phyloP scores from a whole-genome alignment of 2,329 filamentous ascomycete species.

The Colletotrichum liriopes region DNA sequence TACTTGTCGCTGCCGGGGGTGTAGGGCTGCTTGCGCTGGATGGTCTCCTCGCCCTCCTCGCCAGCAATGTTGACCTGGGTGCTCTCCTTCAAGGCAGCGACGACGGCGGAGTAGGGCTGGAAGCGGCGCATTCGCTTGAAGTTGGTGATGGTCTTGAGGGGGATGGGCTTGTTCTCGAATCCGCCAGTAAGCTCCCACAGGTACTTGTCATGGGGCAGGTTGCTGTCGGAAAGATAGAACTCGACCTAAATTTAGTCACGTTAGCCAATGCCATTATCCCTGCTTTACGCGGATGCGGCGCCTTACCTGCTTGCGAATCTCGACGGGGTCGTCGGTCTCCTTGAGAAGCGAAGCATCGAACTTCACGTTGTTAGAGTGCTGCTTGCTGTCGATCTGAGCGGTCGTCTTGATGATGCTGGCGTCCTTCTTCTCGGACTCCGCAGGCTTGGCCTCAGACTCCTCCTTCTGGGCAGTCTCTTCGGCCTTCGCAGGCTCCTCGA shows the following conservation, averaged over 20 bases:
- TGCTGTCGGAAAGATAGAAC: slow-evolving; percentile 95
- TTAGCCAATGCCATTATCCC: slow-evolving; percentile 8
- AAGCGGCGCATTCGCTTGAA: slow-evolving; percentile 99
- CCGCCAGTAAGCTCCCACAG: slow-evolving; percentile 86
- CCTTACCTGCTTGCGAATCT: slow-evolving; percentile 86
- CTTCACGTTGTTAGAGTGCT: slow-evolving; percentile 73
- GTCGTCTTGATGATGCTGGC: slow-evolving; percentile 63
- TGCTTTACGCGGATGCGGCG: neutral
- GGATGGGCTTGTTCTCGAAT: slow-evolving; percentile 84
- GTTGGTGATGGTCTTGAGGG: slow-evolving; percentile 81
- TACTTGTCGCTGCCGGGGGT: slow-evolving; percentile 74
- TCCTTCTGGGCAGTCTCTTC: slow-evolving; percentile 46
- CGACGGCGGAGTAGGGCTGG: slow-evolving; percentile 87
- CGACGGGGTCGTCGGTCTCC: slow-evolving; percentile 82
- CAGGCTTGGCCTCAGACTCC: slow-evolving; percentile 46
- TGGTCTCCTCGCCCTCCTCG: slow-evolving; percentile 77
- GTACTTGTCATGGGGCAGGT: slow-evolving; percentile 90
- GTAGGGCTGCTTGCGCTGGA: slow-evolving; percentile 84
- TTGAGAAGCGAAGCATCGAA: slow-evolving; percentile 78
- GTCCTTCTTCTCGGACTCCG: slow-evolving; percentile 39
- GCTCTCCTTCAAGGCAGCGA: slow-evolving; percentile 87
- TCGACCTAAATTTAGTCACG: slow-evolving; percentile 76
- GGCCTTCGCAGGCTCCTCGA: slow-evolving; percentile 46
- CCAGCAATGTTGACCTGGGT: slow-evolving; percentile 81
- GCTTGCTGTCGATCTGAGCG: slow-evolving; percentile 56